Evolutionary conservation across 306 rosid genomes (phyloP).

Genomic region (Quercus wislizeni): DNA sequence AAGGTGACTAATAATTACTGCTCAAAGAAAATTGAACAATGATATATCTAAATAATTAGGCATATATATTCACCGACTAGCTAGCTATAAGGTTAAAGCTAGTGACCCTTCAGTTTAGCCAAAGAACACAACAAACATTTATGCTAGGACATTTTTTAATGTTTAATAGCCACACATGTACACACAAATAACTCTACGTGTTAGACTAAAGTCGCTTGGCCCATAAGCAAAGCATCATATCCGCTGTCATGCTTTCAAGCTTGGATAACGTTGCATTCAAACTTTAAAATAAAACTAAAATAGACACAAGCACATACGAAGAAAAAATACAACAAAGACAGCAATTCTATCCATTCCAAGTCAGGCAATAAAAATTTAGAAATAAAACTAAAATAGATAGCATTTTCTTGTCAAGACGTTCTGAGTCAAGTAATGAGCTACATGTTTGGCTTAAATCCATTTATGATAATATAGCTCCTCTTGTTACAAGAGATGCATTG

Average conservation of each 20-base stretch:
- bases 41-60: too few relatives aligned
- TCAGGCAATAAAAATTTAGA: too few relatives aligned
- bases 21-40: too few relatives aligned
- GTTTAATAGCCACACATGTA: neutral
- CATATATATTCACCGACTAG: too few relatives aligned
- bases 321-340: neutral
- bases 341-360: too few relatives aligned
- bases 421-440: too few relatives aligned
- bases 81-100: neutral
- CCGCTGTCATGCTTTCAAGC: conserved; percentile 10
- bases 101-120: neutral
- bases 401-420: too few relatives aligned
- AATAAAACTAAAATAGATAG: too few relatives aligned
- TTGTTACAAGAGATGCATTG: too few relatives aligned
- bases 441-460: too few relatives aligned
- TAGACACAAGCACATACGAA: neutral
- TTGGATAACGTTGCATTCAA: neutral
- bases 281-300: neutral
- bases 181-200: neutral
- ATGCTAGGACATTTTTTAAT: too few relatives aligned
- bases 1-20: neutral
- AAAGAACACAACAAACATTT: neutral
- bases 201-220: conserved; percentile 34
- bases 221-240: conserved; percentile 36
- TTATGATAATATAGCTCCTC: too few relatives aligned